Base-by-base conservation (phyloP, 1,284 basidiomycete species). In the Wallemia hederae region DNA sequence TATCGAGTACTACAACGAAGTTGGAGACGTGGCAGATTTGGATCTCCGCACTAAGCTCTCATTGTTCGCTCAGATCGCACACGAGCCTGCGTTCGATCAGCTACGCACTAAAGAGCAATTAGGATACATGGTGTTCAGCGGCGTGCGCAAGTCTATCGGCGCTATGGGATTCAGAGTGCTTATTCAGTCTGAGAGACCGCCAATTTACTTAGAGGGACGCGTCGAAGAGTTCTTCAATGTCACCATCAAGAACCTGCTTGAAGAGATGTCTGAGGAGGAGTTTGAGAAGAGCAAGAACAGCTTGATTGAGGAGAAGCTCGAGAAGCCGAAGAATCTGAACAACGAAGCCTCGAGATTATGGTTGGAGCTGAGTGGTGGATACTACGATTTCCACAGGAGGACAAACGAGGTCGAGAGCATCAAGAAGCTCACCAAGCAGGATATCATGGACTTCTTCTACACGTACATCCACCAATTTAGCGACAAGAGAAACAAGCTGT, bases 71-170 rank as follows among this genome's bases (percentile, higher is more conserved):
- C 88, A 89, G 66, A 83, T 94, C 63, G 74, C 88, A 31, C 74
- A 77, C 11, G 94, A 98, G 67, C 91, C 92, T 0, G 78, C 83
- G n/a, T 99, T 98, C 72, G 83, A 94, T 68, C 75, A 83, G 33
- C 77, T 99, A 49, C 81, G 94, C n/a, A 97, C 92, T 1, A 82
- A 90, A 70, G 89, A 98, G 70, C 94, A 98, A 70, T 77, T 99
- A 0, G 94, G 94, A 14, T 98, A 99, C 69, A 77, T 92, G 59
- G 87, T 89, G 49, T 77, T 74, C 59, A 64, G 63, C 9, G 64
- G 65, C 26, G n/a, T 62, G 1, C 62, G 66, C 39, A 62, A 77
- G 26, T 80, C 82, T 14, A 73, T 77, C 1, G 82, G 80, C 33
- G 77, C 82, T 61, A 77, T 79, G 65, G 91, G 89, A 11, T 72